phyloP scores from a whole-genome alignment of 768 basidiomycete genomes.

The Strobilomyces echinocephalus region DNA sequence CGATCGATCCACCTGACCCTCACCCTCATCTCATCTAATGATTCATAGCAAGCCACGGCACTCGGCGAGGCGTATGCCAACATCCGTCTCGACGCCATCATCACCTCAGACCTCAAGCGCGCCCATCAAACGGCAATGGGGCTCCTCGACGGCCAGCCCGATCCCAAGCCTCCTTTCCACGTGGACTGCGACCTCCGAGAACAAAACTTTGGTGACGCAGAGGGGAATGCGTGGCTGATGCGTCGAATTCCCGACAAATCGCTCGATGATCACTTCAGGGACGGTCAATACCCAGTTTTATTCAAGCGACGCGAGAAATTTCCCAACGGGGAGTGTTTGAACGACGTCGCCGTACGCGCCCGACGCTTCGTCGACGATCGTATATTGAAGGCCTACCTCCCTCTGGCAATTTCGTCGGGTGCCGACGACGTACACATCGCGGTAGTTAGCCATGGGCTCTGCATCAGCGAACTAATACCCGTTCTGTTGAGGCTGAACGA shows the following conservation, averaged over 20 bases:
- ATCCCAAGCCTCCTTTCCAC: conserved; percentile 43
- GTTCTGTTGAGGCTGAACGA: conserved; percentile 44
- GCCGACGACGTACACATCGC: conserved; percentile 48
- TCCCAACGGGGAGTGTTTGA: conserved; percentile 66
- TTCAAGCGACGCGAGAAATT: conserved; percentile 46
- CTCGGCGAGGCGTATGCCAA: conserved; percentile 50
- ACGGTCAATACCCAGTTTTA: conserved; percentile 50
- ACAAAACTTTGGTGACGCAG: conserved; percentile 65
- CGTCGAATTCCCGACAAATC: conserved; percentile 26
- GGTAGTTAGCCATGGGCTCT: conserved; percentile 72
- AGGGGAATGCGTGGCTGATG: conserved; percentile 50
- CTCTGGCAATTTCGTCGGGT: conserved; percentile 37
- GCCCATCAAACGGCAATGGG: conserved; percentile 58
- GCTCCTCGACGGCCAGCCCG: conserved; percentile 44
- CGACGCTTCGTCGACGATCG: conserved; percentile 45
- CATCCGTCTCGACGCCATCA: conserved; percentile 49
- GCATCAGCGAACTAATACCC: conserved; percentile 56
- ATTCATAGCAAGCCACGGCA: conserved; percentile 58
- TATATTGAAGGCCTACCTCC: conserved; percentile 50
- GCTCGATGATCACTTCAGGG: conserved; percentile 45
- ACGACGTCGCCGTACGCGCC: conserved; percentile 59
- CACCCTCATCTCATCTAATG: background rate
- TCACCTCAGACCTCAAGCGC: conserved; percentile 64
- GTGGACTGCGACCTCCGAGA: conserved; percentile 56
- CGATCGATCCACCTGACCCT: conserved; percentile 2